Percentiles rank a stretch among this genome's conserved stretches.
phyloP scores from a whole-genome alignment of 2,329 filamentous ascomycete genomes.

The Samsoniella hepiali region DNA sequence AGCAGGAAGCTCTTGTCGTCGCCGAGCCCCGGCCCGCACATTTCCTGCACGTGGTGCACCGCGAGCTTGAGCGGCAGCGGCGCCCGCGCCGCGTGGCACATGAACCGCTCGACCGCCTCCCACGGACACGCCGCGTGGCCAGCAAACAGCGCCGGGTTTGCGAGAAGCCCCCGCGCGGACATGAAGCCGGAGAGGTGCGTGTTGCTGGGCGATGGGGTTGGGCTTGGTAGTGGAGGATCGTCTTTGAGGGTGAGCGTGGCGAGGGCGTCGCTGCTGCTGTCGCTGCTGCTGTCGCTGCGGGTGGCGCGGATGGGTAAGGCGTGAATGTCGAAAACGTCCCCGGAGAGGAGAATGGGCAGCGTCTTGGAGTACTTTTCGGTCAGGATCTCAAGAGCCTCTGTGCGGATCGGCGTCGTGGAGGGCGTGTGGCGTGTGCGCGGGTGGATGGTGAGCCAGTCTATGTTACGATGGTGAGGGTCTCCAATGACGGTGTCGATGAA shows the following conservation, averaged over 20 bases:
- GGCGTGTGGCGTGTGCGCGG: constrained; percentile 61
- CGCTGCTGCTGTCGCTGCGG: constrained; percentile 19
- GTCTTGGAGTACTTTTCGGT: constrained; percentile 48
- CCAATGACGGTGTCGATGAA: constrained; percentile 62
- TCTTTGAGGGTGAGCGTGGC: constrained; percentile 30
- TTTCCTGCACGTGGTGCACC: constrained; percentile 64
- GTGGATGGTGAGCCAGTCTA: constrained; percentile 70
- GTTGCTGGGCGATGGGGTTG: constrained; percentile 34
- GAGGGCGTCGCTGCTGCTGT: constrained; percentile 26
- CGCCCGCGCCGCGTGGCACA: constrained; percentile 53
- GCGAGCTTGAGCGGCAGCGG: constrained; percentile 63
- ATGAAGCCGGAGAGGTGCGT: constrained; percentile 61
- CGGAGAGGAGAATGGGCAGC: constrained; percentile 66
- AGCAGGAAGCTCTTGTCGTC: constrained; percentile 51
- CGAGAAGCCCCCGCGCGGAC: constrained; percentile 65
- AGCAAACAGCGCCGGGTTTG: constrained; percentile 65
- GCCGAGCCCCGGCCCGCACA: constrained; percentile 58
- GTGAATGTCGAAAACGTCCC: constrained; percentile 61
- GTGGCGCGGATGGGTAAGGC: constrained; percentile 42
- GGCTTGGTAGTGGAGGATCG: constrained; percentile 20
- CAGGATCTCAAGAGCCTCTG: constrained; percentile 57
- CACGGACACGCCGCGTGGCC: constrained; percentile 56
- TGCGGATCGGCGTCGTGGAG: constrained; percentile 58
- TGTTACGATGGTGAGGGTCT: constrained; percentile 46
- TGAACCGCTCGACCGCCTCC: constrained; percentile 60